These are phyloP conservation scores for Tuber umbilicatum DNA, from an alignment of 495 filamentous ascomycete species.

Conservation along the genomic window DNA sequence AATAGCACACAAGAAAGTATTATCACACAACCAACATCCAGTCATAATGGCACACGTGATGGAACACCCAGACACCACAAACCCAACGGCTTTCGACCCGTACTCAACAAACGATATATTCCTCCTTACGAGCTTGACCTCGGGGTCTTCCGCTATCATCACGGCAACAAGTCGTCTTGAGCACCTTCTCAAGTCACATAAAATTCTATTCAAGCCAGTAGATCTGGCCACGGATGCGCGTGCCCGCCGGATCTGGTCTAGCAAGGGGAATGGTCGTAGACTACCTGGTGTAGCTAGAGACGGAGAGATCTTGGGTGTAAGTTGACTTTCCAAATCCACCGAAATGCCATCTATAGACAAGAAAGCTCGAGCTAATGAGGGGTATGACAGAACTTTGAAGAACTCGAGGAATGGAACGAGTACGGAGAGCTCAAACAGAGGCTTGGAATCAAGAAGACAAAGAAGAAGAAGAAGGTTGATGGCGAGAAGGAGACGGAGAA, in stretches of 20 bases:
- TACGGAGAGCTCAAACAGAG: slow-evolving; percentile 89
- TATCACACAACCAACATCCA: slow-evolving; percentile 7
- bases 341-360: neutral
- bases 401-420: slow-evolving; percentile 98
- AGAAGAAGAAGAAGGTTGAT: slow-evolving; percentile 45
- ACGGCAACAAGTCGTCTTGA: slow-evolving; percentile 92
- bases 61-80: slow-evolving; percentile 34
- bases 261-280: slow-evolving; percentile 69
- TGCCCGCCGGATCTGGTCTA: slow-evolving; percentile 83
- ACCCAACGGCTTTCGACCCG: slow-evolving; percentile 27
- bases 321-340: slow-evolving; percentile 41
- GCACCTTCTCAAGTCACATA: slow-evolving; percentile 92
- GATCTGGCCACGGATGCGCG: slow-evolving; percentile 90
- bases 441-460: slow-evolving; percentile 50
- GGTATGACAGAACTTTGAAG: slow-evolving; percentile 68
- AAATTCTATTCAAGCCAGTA: slow-evolving; percentile 81
- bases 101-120: slow-evolving; percentile 38
- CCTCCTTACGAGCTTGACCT: slow-evolving; percentile 40
- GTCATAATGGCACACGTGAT: slow-evolving; percentile 9
- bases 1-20: slow-evolving; percentile 1
- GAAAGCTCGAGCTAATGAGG: neutral
- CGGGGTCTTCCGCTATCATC: slow-evolving; percentile 55
- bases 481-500: slow-evolving; percentile 40
- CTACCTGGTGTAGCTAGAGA: slow-evolving; percentile 83
- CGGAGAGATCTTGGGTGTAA: slow-evolving; percentile 77